Base-by-base conservation (phyloP, 768 basidiomycete species). In the Lactarius pseudohatsudake region DNA sequence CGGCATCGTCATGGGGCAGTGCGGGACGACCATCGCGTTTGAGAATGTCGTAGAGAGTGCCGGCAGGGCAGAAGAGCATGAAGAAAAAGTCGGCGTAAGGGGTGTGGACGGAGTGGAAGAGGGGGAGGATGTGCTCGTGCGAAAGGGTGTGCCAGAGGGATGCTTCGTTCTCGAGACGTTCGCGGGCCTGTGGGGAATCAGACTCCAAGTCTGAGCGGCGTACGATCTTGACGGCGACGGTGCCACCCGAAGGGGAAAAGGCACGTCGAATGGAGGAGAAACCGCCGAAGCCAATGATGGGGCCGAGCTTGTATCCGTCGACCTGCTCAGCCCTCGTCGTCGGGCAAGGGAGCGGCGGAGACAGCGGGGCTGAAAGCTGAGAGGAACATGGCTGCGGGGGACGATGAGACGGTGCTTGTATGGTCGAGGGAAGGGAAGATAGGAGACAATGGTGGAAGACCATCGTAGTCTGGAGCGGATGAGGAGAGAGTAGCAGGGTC, bases 91-190 rank as follows among this genome's bases (percentile, higher is more conserved):
- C 87, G 60, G 89, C 86, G 65, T 84, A 84, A 53, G 81, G 68
- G 0, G 85, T 84, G 71, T 87, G 84, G 61, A 83, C 77, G 20
- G 79, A 78, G 53, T 85, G 80, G 75, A 95, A 92, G 54, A 96
- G 85, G 13, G 94, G 94, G 18, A 97, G 84, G 68, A 95, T 84
- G 72, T 95, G 88, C 73, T 94, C 91, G 74, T 96, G 94, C 60
- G 83, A 85, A 71, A 94, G 85, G 0, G 85, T 81, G 1, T 84
- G 78, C 93, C 93, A 95, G 16, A 92, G 78, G 15, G 79, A 73
- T 15, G 86, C 85, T 79, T 96, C 93, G 58, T 85, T 86, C 64
- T 86, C 82, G 53, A 94, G 81, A 55, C 83, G 84, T 66, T 82
- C 84, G 67, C 80, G 82, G 13, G 81, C 78, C 8, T 79, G 73